Base-by-base conservation (phyloP, 257 asterid species). In the Capsicum pubescens region DNA sequence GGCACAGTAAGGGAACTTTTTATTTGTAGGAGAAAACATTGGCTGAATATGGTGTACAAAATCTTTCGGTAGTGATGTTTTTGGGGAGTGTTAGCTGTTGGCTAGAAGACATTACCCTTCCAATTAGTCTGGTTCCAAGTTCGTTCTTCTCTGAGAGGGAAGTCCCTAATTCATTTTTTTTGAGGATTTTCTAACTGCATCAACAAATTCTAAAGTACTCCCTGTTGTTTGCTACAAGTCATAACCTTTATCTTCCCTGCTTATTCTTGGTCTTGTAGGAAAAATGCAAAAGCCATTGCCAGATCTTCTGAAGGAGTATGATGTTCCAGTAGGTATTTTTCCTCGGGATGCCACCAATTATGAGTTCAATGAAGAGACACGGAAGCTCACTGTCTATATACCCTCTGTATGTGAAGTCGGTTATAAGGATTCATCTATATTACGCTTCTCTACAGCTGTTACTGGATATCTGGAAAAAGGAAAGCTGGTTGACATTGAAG, bases 291-390 rank as follows among this genome's bases (percentile, higher is more conserved):
- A 91, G 68, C 94, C 98, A 13, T 84, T 95, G 86, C 84, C 90
- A 13, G 97, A 95, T 52, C 86, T 94, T 60, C 89, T 95, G 44
- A 92, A 90, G 90, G 98, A 95, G 79, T 76, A 93, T 69, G 97
- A 92, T 83, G 67, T 95, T 39, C 90, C 99, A 2, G 80, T 87
- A 57, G 99, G 98, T 19, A 88, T 95, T 82, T 93, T 95, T 84
- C 99, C 99, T 4, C 89, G 92, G 0, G 95, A 94, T 21, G 93
- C 92, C 10, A 94, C 98, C 71, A 92, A 92, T 85, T 95, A 94
- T 15, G 99, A 95, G 82, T 95, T 94, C 82, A 86, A 95, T 8
- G 99, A 95, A 87, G 93, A 90, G 86, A 91, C 94, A 0, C 81
- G 87, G 83, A 91, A 90, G 89, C 92, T 94, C 19, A 89, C 89